These are phyloP conservation scores for Coprinopsis sp. DNA, from an alignment of 768 basidiomycete species.

Conservation along the genomic window DNA sequence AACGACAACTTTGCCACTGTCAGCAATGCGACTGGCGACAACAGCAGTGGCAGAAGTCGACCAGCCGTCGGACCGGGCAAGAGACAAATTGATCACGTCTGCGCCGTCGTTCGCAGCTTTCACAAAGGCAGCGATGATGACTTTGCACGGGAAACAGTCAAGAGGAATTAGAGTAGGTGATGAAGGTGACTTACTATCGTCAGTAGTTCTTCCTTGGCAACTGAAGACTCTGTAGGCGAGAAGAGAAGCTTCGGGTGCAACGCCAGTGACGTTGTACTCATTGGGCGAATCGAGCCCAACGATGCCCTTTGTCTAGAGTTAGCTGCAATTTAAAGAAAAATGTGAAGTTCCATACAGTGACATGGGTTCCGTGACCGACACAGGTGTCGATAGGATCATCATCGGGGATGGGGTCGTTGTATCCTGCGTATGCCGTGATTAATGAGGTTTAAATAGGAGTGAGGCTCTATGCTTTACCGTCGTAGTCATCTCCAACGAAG, in stretches of 20 bases:
- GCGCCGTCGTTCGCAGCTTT: conserved; percentile 47
- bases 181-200: conserved; percentile 45
- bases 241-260: conserved; percentile 57
- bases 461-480: too few species aligned
- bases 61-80: conserved; percentile 64
- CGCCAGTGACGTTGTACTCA: conserved; percentile 57
- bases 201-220: conserved; percentile 45
- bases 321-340: neutral
- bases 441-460: too few species aligned
- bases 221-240: conserved; percentile 57
- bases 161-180: neutral
- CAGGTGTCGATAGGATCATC: conserved; percentile 47
- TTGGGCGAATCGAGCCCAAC: too few species aligned
- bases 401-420: conserved; percentile 47
- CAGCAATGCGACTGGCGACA: conserved; percentile 54
- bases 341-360: conserved; percentile 22
- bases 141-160: conserved; percentile 17
- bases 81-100: conserved; percentile 61
- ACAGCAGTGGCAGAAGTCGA: conserved; percentile 50
- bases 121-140: conserved; percentile 46
- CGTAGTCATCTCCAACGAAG: conserved; percentile 53
- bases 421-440: too few species aligned
- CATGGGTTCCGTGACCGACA: too few species aligned
- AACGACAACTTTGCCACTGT: conserved; percentile 54
- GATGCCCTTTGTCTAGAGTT: conserved; percentile 13